Evolutionary conservation across 129 eudicot genomes (phyloP), one percentile per base, ranked within the genome.

Genomic region (Helianthus tuberosus): DNA sequence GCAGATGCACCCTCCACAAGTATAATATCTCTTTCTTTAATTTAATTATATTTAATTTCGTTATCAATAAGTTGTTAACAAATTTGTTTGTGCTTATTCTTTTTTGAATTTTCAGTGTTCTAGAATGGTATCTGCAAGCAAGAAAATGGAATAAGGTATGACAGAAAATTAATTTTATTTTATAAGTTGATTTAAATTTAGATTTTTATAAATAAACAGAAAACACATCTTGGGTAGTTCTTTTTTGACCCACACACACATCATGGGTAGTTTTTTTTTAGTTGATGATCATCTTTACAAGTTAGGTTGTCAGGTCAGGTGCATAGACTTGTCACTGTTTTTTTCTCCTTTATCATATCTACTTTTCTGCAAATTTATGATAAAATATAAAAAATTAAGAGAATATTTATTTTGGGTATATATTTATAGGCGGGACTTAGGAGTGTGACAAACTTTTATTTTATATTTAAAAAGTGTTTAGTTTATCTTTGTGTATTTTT

Each of bases 71-170:
- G 2, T 8, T 29, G 0, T 48, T 12, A 3, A n/a, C 46, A 35
- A 72, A 39, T 32, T 32, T 47, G 13, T 1, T 46, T 43, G 5
- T 35, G 59, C 29, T 68, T 46, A 1, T 41, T 76, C 49, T 12
- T 66, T n/a, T 52, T 71, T 48, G 41, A 65, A 57, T 82, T 75
- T 65, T 84, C 97, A 95, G 99, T 73, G 89, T 89, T 23, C 80
- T 95, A 61, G 94, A 81, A 77, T 95, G 99, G 99, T 95, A 95
- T 69, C 79, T 46, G 75, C 83, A 89, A 85, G 99, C 99, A 76
- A 91, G 96, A 79, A 91, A 80, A 84, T 95, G 97, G 90, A 91
- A 95, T 68, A 88, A 95, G 97, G 99, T 95, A 88, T 66, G 64
- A 23, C 5, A 41, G 68, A 58, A 25, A 49, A 59, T 3, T 61